These are phyloP conservation scores for Apium graveolens DNA, from an alignment of 129 eudicot species.

Conservation along the genomic window DNA sequence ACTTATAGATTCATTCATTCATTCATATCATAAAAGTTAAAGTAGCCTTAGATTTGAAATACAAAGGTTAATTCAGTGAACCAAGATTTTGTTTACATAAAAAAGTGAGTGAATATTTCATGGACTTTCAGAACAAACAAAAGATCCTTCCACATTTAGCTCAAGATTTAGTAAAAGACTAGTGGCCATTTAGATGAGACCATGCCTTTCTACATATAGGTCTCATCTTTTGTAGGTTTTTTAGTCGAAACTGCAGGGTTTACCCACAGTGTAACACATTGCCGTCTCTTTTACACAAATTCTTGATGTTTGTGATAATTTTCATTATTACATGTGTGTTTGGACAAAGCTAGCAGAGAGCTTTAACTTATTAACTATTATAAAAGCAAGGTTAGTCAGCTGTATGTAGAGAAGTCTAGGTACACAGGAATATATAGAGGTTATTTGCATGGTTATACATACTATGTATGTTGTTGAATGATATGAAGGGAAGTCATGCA, in stretches of 20 bases:
- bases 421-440: slow-evolving; percentile 4
- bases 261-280: slow-evolving; percentile 19
- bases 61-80: slow-evolving; percentile 14
- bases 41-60: slow-evolving; percentile 13
- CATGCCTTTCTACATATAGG: slow-evolving; percentile 13
- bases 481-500: neutral
- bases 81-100: slow-evolving; percentile 19
- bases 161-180: slow-evolving; percentile 28
- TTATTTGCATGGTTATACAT: neutral
- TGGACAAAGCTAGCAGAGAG: no score
- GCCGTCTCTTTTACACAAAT: slow-evolving; percentile 10
- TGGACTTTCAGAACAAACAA: slow-evolving; percentile 28
- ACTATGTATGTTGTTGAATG: neutral
- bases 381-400: neutral
- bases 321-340: no score
- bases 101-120: neutral
- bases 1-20: slow-evolving; percentile 2
- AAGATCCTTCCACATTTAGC: slow-evolving; percentile 32
- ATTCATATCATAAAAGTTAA: neutral
- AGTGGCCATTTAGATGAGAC: slow-evolving; percentile 27
- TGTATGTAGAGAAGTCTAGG: neutral
- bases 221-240: slow-evolving; percentile 16
- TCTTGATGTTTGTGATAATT: neutral
- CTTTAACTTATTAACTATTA: neutral
- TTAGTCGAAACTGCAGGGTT: slow-evolving; percentile 22